Evolutionary conservation across 129 eudicot species (phyloP), one percentile per base, ranked within the genome.

Genomic region (Ambrosia trifida): DNA sequence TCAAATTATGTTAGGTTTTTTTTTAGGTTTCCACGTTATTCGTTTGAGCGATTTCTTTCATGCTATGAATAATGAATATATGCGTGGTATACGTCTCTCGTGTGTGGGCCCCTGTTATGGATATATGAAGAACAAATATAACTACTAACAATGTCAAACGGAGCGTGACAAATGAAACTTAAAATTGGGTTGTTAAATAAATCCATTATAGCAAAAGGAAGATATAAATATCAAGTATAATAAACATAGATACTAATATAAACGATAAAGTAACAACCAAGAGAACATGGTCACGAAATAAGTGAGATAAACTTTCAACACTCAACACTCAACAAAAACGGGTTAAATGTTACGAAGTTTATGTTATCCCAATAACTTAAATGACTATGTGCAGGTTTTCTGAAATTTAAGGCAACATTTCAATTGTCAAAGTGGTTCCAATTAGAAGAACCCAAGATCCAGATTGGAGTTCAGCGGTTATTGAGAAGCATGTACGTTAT

Each of bases 371-470:
- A 73, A 77, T 93, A 88, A 93, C 98, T 65, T 80, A 83, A 60
- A 89, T 93, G 96, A 83, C 79, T 87, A 74, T 90, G 81, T 93
- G 98, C 98, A 93, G 98, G 98, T 93, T 79, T 58, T 86, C 81
- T 83, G 95, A 81, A 76, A 64, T 71, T 43, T 81, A 84, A 82
- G 83, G 94, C 91, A 78, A 79, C 85, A 74, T 65, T 58, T 68
- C 90, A 75, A 70, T 80, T 81, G 67, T 67, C 80, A 83, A 72
- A 71, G 88, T 85, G 85, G 83, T 79, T 75, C 66, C 89, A 83
- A 65, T 76, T 76, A 77, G 98, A 86, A 83, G 96, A 77, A 78
- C 73, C 88, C 85, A 81, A 66, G 90, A 81, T 84, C 64, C 95
- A 85, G 91, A 80, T 79, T 85, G 91, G 87, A 79, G 89, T 76